Conservation (phyloP, 1,284 basidiomycete genomes). For the Cryptococcus sp. region DNA sequence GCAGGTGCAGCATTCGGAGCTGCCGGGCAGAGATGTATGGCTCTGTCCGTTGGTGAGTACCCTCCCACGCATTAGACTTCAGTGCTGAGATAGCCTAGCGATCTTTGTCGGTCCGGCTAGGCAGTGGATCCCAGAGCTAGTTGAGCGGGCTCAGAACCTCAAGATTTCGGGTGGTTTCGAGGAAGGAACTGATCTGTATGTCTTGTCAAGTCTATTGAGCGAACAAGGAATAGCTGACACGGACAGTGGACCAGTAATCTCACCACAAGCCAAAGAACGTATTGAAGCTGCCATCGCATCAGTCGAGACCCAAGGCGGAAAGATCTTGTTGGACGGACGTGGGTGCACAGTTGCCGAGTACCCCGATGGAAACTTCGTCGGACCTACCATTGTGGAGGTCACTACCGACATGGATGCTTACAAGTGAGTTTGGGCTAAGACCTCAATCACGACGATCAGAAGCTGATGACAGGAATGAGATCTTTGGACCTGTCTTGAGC, state of each 20-base stretch:
- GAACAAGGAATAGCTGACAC: background rate
- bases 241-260: constrained; percentile 85
- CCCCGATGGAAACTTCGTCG: constrained; percentile 90
- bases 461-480: constrained; percentile 65
- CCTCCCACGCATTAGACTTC: background rate
- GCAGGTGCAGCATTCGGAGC: constrained; percentile 95
- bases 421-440: constrained; percentile 53
- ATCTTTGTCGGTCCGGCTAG: constrained; percentile 80
- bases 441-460: background rate
- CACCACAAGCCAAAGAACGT: constrained; percentile 74
- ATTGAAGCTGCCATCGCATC: constrained; percentile 75
- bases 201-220: constrained; percentile 7
- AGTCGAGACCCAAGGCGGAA: constrained; percentile 78
- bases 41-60: constrained; percentile 72
- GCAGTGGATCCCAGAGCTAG: constrained; percentile 78
- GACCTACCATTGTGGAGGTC: constrained; percentile 84
- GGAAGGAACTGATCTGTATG: constrained; percentile 75
- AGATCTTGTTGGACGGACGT: constrained; percentile 83
- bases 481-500: constrained; percentile 88
- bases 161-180: constrained; percentile 91
- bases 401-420: constrained; percentile 82
- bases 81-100: constrained; percentile 11
- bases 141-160: constrained; percentile 75
- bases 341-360: constrained; percentile 66
- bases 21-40: constrained; percentile 96